phyloP scores from a whole-genome alignment of 176 grass and related monocot genomes.

The Oryza punctata region DNA sequence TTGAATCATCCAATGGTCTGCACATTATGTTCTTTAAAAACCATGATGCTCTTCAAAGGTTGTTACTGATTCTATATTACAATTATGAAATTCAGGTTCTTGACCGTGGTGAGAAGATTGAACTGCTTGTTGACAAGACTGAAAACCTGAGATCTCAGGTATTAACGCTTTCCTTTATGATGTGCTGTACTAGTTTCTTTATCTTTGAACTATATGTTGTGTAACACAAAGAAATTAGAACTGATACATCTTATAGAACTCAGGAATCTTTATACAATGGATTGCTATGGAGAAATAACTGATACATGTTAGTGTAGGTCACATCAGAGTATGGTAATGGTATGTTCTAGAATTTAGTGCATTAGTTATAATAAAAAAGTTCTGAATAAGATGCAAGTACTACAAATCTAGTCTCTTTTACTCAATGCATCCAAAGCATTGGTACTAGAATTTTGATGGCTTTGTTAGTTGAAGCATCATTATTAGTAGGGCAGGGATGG shows the following conservation, averaged over 20 bases:
- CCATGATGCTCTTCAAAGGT: not conserved
- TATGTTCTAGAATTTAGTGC: not conserved
- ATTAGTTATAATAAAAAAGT: not conserved
- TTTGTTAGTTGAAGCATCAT: constrained; percentile 5
- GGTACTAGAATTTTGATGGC: not conserved
- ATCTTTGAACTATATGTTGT: not conserved
- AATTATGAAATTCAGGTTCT: constrained; percentile 61
- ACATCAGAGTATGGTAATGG: not conserved
- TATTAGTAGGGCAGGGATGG: not conserved
- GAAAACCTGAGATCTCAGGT: constrained; percentile 93
- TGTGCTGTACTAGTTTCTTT: not conserved
- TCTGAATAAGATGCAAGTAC: not conserved
- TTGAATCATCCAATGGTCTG: not conserved
- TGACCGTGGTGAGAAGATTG: constrained; percentile 93
- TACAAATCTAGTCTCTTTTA: not conserved
- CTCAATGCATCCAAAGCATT: not conserved
- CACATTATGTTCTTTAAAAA: constrained; percentile 24
- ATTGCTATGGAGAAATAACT: not conserved
- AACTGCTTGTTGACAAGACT: constrained; percentile 90
- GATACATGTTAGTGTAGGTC: not conserved
- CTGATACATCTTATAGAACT: not conserved
- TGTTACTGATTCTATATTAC: not conserved
- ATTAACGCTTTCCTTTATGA: not conserved
- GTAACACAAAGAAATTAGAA: not conserved
- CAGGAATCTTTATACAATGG: not conserved